A percentile compares a stretch with the other conserved stretches of the same genome.
Evolutionary conservation across 352 stramenopile species (phyloP).

Genomic region (Pythium myriotylum): DNA sequence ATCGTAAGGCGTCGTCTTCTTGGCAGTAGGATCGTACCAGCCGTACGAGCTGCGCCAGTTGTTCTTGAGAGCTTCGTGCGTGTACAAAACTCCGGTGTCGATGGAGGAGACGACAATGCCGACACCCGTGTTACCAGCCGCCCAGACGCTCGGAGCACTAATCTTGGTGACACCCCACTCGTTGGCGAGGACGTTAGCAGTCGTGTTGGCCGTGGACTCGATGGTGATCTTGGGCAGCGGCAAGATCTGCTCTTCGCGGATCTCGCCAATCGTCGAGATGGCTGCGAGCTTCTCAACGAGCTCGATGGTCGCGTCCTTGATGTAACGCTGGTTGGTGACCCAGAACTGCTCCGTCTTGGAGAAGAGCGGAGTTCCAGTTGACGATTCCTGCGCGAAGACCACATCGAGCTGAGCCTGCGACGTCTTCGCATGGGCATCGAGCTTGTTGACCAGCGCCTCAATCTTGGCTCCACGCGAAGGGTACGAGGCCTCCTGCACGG

Average conservation of each 20-base stretch:
- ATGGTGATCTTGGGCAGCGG: neutral
- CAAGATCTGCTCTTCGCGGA: neutral
- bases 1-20: constrained; percentile 24
- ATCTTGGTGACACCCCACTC: constrained; percentile 25
- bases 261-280: neutral
- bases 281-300: constrained; percentile 13
- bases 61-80: constrained; percentile 16
- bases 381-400: constrained; percentile 14
- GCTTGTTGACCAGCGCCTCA: neutral
- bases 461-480: constrained; percentile 19
- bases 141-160: constrained; percentile 20
- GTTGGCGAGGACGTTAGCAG: neutral
- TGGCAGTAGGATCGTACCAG: constrained; percentile 27
- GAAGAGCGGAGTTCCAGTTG: constrained; percentile 28
- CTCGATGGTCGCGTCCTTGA: constrained; percentile 18
- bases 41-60: constrained; percentile 16
- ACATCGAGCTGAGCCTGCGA: neutral
- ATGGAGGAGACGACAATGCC: constrained; percentile 27
- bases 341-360: constrained; percentile 26
- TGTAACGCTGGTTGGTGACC: constrained; percentile 32
- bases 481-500: neutral
- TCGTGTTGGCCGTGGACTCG: neutral
- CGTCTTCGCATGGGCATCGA: constrained; percentile 5
- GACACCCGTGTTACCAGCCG: constrained; percentile 14
- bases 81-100: constrained; percentile 28